These are phyloP conservation scores for Pseudoneurospora amorphoporcata DNA, from an alignment of 495 filamentous ascomycete genomes.

Conservation along the genomic window DNA sequence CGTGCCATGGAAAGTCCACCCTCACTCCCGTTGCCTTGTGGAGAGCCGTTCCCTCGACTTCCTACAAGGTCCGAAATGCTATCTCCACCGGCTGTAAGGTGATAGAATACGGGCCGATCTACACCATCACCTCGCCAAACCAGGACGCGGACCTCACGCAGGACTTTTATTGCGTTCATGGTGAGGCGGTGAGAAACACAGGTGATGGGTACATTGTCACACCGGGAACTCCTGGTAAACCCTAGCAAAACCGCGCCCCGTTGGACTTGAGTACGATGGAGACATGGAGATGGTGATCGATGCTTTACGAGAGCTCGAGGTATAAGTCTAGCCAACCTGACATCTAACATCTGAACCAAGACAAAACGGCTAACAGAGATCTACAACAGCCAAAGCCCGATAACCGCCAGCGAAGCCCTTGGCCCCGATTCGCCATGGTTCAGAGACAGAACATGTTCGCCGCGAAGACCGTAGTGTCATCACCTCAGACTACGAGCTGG, in stretches of 20 bases:
- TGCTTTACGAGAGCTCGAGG: constrained; percentile 12
- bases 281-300: constrained; percentile 15
- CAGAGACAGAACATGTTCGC: background rate
- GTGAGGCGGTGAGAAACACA: too few species aligned
- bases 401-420: constrained; percentile 5
- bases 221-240: too few species aligned
- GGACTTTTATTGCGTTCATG: too few species aligned
- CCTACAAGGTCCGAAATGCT: too few species aligned
- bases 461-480: constrained; percentile 9
- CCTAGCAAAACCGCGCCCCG: background rate
- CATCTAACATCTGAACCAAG: background rate
- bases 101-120: too few species aligned
- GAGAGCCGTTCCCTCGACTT: too few species aligned
- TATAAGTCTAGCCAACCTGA: background rate
- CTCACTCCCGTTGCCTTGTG: too few species aligned
- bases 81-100: too few species aligned
- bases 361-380: background rate
- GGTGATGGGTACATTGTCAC: too few species aligned
- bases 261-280: constrained; percentile 10
- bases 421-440: constrained; percentile 15
- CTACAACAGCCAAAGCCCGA: constrained; percentile 11
- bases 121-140: too few species aligned
- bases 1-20: too few species aligned
- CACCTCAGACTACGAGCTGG: constrained; percentile 10
- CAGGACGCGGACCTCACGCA: too few species aligned